Base-by-base conservation (phyloP, 106 monocot species). In the Triglochin maritima region DNA sequence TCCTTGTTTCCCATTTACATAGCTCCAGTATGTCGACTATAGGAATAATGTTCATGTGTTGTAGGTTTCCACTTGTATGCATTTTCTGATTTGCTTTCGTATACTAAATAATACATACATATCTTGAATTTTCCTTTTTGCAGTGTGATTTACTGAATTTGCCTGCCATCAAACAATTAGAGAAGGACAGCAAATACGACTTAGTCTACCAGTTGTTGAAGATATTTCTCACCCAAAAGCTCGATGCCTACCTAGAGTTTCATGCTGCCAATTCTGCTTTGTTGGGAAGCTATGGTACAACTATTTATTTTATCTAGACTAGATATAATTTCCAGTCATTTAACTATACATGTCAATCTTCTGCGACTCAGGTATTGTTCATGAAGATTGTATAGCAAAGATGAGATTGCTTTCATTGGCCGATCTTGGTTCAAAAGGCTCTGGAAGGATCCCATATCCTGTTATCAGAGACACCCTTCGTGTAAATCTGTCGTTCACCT, bases 91-190 rank as follows among this genome's bases (percentile, higher is more conserved):
- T 29, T 29, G 29, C 29, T 29, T 29, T 1, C 29, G 29, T 29
- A 29, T 29, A 29, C 29, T 29, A 29, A 29, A 29, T 29, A 29
- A 29, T 29, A 29, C 29, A 0, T 29, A 29, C 29, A 29, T 29
- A 9, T 43, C 13, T 13, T 67, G 60, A 52, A 9, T 4, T 67
- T 49, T 9, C 75, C 46, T 74, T 74, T 7, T 68, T 81, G 76
- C 88, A 98, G 96, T 87, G 88, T 81, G 96, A 98, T 80, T 79
- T 98, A 67, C 75, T 91, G 48, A 88, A 91, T 70, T 74, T 91
- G 82, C 90, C 88, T 69, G 91, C 84, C 54, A 79, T 98, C 59
- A 62, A 12, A 14, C 96, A 91, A 65, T 72, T 98, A 50, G 91
- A 98, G 65, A 84, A 91, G 16, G 96, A 98, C 65, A 81, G 53